Evolutionary conservation across 1,139 yeast genomes (phyloP).

Genomic region (Suhomyces atakaporum): DNA sequence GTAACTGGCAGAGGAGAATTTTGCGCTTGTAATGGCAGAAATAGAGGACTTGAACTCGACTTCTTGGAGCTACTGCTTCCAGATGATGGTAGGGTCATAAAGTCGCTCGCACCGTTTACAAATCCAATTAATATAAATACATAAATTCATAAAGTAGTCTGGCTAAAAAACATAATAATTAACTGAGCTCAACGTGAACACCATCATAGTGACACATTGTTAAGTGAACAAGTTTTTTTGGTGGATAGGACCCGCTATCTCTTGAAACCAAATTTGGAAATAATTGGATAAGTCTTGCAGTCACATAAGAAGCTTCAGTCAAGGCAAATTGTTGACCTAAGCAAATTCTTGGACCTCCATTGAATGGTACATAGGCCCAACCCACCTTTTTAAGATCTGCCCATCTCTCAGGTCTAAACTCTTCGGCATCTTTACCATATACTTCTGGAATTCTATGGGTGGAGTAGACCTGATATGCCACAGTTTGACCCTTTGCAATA

Average conservation of each 20-base stretch:
- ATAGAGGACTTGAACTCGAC: neutral
- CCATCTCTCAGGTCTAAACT: constrained; percentile 30
- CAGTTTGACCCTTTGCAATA: constrained; percentile 25
- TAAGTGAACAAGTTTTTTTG: constrained; percentile 35
- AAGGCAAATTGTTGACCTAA: constrained; percentile 50
- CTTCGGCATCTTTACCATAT: constrained; percentile 26
- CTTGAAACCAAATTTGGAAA: constrained; percentile 33
- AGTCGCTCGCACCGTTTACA: too few species aligned
- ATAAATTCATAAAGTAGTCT: too few species aligned
- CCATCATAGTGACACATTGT: constrained; percentile 38
- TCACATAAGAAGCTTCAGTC: constrained; percentile 43
- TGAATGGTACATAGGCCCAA: constrained; percentile 48
- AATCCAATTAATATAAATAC: too few species aligned
- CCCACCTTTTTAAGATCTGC: constrained; percentile 32
- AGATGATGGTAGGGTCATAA: too few species aligned
- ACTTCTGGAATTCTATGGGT: constrained; percentile 22
- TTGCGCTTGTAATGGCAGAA: neutral
- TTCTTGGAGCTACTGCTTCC: too few species aligned
- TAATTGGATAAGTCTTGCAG: constrained; percentile 31
- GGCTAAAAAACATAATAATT: neutral
- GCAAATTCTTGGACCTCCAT: constrained; percentile 48
- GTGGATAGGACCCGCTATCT: constrained; percentile 32
- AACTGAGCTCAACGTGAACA: constrained; percentile 19
- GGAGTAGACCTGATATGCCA: constrained; percentile 24
- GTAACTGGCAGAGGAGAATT: neutral